Evolutionary conservation across 2,329 filamentous ascomycete species (phyloP), one percentile per base, ranked within the genome.

Genomic region (Acephala macrosclerotiorum): DNA sequence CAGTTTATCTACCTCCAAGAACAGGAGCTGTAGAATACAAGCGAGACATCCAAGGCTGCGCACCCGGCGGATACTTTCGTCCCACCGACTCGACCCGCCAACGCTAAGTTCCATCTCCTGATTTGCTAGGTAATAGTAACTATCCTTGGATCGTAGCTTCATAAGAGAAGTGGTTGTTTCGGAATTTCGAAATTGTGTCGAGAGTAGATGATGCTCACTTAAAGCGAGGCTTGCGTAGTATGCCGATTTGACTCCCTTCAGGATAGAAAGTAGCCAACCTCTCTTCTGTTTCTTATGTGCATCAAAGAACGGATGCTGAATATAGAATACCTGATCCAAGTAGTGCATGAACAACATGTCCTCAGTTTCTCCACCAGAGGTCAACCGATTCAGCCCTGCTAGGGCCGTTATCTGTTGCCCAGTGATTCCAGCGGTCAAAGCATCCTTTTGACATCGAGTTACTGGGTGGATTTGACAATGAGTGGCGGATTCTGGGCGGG

Each of bases 271-370:
- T 25, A 49, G 22, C 45, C 45, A 49, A 14, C 45, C 45, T 49
- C 45, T 49, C 7, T 49, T 26, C 14, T 22, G n/a, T 25, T 49
- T 49, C 4, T 25, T 14, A 22, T 22, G 20, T 26, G 45, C n/a
- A 49, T 26, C 45, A 26, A 25, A 49, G 20, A 49, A 49, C 7
- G n/a, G 45, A 49, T 25, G 14, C 14, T 49, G 45, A 49, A 25
- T 26, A 26, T 26, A 25, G 45, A 49, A 49, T 22, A 49, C 45
- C 45, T 49, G 45, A 49, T 49, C 45, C n/a, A 49, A 49, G 20
- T 49, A 49, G 20, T 49, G 45, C 45, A 49, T 49, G 20, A 49
- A 49, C 22, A 49, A 45, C n/a, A n/a, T n/a, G n/a, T n/a, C n/a
- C n/a, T n/a, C n/a, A 38, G 14, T 38, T 38, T 38, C 36, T 38